Percentiles rank a stretch among this genome's conserved stretches.
phyloP scores from a whole-genome alignment of 176 grass and related monocot genomes.

The Carex littledalei region DNA sequence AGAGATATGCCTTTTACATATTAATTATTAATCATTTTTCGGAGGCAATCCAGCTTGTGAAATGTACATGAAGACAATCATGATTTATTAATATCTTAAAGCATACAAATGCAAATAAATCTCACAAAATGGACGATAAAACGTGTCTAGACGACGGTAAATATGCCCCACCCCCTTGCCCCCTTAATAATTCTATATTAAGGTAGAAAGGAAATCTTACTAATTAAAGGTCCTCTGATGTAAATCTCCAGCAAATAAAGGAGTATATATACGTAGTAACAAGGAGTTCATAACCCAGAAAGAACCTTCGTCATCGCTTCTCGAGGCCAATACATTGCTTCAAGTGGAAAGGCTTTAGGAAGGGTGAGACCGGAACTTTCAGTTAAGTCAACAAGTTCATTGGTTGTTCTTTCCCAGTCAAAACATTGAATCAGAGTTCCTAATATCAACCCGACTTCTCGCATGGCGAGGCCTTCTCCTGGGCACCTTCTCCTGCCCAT shows the following conservation, averaged over 20 bases:
- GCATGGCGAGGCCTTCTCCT: conserved; percentile 25
- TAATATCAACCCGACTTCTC: conserved; percentile 14
- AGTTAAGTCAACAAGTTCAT: conserved; percentile 12
- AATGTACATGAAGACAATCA: too few species aligned
- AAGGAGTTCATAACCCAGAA: background rate
- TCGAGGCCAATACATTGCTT: conserved; percentile 8
- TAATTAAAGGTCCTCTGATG: too few species aligned
- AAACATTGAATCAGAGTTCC: conserved; percentile 34
- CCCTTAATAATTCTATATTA: too few species aligned
- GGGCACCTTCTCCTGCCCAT: conserved; percentile 26
- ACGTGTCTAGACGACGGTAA: too few species aligned
- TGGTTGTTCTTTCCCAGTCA: conserved; percentile 10
- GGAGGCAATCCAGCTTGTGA: too few species aligned
- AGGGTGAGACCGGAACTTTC: conserved; percentile 18
- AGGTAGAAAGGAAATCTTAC: too few species aligned
- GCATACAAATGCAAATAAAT: too few species aligned
- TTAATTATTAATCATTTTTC: too few species aligned
- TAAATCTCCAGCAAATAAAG: background rate
- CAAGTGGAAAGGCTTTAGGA: conserved; percentile 21
- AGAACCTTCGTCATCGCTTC: background rate
- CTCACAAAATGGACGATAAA: too few species aligned
- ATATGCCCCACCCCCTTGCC: too few species aligned
- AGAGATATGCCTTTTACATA: too few species aligned
- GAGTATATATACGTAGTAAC: background rate
- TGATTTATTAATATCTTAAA: too few species aligned